Evolutionary conservation across 495 filamentous ascomycete genomes (phyloP), one percentile per base, ranked within the genome.

Genomic region (Podospora tetraspora): DNA sequence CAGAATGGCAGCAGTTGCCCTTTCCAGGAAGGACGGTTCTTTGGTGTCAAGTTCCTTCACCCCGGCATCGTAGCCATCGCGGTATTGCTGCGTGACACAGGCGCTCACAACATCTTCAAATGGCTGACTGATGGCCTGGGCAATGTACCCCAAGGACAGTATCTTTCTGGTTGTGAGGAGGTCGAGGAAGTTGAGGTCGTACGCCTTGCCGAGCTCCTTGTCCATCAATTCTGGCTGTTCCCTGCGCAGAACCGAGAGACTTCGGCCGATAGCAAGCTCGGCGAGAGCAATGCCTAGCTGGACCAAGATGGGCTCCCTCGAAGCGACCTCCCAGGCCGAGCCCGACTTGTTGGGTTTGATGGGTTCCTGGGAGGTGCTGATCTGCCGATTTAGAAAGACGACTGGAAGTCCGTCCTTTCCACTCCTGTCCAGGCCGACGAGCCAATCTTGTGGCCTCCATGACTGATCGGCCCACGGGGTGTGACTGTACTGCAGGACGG

Each of bases 201-300:
- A 22, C 8, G 23, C 19, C n/a, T 62, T n/a, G 5, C 37, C n/a
- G 34, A 57, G 58, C 22, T 69, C 59, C 8, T 37, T 29, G 16
- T 25, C n/a, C 23, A 69, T 29, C n/a, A 69, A n/a, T 5, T 24
- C 34, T 30, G 66, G 66, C 19, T 67, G 59, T 2, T 67, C 59
- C 10, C 16, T 22, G 22, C 59, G 32, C 10, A 67, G 29, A 21
- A 62, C 66, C 1, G 58, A 30, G 10, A 67, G 59, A 10, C 24
- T 52, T 30, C 66, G 58, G 13, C 72, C 72, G 9, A 74, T 61
- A n/a, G 64, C 72, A 24, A 74, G 67, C 62, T 74, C 70, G 7
- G 69, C 61, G 23, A 74, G 63, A 25, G 61, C 59, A 21, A 74
- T 61, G 21, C 72, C 72, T 2, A 74, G 70, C 30, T 62, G 63